Percentiles rank a stretch among this genome's conserved stretches.
These are phyloP conservation scores for Puccinia polysora DNA, from an alignment of 1,284 basidiomycete genomes.

Conservation along the genomic window DNA sequence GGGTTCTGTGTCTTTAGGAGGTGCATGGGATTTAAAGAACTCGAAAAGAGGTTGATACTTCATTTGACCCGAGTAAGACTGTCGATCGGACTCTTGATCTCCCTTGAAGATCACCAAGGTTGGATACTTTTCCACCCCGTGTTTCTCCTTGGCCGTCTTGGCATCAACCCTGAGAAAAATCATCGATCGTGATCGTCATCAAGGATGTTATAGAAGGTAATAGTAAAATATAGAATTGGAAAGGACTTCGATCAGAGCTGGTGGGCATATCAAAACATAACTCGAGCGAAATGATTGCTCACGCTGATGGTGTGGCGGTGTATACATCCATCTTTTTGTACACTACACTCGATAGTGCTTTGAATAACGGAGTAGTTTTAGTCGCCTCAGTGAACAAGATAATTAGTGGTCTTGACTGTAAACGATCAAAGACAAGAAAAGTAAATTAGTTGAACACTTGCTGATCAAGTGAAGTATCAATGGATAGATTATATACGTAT, in stretches of 20 bases:
- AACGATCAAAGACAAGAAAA: neutral
- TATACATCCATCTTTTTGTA: conserved; percentile 42
- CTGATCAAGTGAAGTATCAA: too few relatives aligned
- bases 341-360: conserved; percentile 41
- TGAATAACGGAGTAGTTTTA: conserved; percentile 28
- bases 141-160: neutral
- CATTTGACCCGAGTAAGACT: conserved; percentile 23
- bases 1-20: neutral
- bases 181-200: too few relatives aligned
- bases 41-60: conserved; percentile 13
- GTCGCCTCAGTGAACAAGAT: conserved; percentile 33
- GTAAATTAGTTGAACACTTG: neutral
- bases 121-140: conserved; percentile 15
- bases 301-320: conserved; percentile 28
- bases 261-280: too few relatives aligned
- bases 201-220: too few relatives aligned
- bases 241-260: too few relatives aligned
- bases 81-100: neutral
- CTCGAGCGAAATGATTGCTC: neutral
- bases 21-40: conserved; percentile 24
- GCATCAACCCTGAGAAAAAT: conserved; percentile 26
- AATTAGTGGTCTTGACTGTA: conserved; percentile 36
- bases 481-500: too few relatives aligned
- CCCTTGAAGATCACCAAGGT: conserved; percentile 31
- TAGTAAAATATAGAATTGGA: too few relatives aligned